phyloP scores from a whole-genome alignment of 495 filamentous ascomycete genomes.

The Xylaria castorea region DNA sequence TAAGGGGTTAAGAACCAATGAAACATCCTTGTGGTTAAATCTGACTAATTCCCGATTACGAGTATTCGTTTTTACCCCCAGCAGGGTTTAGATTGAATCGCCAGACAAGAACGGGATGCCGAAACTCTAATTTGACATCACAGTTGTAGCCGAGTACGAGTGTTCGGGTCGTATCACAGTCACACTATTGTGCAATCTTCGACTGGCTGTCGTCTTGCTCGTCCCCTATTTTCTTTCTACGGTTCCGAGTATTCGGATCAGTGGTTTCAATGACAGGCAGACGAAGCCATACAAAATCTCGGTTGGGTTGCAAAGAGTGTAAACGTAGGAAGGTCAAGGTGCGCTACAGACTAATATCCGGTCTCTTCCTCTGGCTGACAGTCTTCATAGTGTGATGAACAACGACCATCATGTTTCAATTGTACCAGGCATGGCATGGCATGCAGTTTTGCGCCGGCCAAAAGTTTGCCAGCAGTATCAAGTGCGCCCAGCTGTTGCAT shows the following conservation, averaged over 20 bases:
- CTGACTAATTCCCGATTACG: background rate
- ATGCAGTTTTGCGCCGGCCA: background rate
- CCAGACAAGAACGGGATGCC: background rate
- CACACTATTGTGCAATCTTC: background rate
- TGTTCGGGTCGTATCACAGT: background rate
- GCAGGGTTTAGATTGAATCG: background rate
- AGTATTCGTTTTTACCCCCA: background rate
- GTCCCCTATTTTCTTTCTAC: background rate
- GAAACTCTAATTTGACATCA: background rate
- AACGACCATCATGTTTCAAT: background rate
- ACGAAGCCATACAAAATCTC: constrained; percentile 4
- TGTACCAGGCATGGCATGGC: background rate
- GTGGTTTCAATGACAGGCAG: background rate
- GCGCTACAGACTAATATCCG: background rate
- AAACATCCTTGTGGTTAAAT: background rate
- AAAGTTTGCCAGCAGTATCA: background rate
- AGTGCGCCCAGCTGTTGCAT: background rate
- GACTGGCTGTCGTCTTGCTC: background rate
- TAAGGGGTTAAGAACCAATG: background rate
- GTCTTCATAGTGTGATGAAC: constrained; percentile 2
- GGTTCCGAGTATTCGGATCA: background rate
- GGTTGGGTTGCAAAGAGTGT: background rate
- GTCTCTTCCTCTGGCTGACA: background rate
- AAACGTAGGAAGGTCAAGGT: constrained; percentile 1
- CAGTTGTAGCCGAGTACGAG: background rate